Evolutionary conservation across 2,329 filamentous ascomycete genomes (phyloP).

Genomic region (Phyllosticta capitalensis): DNA sequence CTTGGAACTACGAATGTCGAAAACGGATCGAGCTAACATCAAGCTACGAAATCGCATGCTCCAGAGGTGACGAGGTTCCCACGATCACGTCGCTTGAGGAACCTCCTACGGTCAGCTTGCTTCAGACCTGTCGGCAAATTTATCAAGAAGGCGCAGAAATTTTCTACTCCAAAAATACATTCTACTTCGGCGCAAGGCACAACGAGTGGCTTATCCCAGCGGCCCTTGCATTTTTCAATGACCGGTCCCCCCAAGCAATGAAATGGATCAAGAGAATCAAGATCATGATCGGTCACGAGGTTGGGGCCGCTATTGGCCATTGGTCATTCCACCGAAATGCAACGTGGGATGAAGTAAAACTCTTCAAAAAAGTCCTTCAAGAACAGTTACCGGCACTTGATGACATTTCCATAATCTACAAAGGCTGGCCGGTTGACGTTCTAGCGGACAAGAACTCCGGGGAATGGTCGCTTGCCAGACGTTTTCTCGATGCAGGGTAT

Average conservation of each 20-base stretch:
- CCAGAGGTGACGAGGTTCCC: not conserved
- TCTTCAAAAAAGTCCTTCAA: not conserved
- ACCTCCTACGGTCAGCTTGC: not conserved
- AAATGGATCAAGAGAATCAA: not conserved
- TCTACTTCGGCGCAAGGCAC: not conserved
- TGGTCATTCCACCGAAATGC: no score
- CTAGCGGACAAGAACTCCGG: no score
- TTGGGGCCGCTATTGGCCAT: no score
- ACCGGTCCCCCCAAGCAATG: not conserved
- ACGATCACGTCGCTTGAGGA: not conserved
- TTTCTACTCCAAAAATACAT: not conserved
- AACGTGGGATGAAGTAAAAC: no score
- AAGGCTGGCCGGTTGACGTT: not conserved
- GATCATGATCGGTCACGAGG: not conserved
- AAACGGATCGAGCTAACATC: no score
- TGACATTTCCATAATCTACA: not conserved
- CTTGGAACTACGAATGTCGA: no score
- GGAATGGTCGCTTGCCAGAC: no score
- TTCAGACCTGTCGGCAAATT: not conserved
- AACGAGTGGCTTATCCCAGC: not conserved
- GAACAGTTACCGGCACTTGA: not conserved
- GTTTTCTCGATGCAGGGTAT: no score
- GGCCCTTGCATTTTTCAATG: not conserved
- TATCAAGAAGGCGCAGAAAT: not conserved
- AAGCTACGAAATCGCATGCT: not conserved